Base-by-base conservation (phyloP, 345 rosid species). In the Acer campestre region DNA sequence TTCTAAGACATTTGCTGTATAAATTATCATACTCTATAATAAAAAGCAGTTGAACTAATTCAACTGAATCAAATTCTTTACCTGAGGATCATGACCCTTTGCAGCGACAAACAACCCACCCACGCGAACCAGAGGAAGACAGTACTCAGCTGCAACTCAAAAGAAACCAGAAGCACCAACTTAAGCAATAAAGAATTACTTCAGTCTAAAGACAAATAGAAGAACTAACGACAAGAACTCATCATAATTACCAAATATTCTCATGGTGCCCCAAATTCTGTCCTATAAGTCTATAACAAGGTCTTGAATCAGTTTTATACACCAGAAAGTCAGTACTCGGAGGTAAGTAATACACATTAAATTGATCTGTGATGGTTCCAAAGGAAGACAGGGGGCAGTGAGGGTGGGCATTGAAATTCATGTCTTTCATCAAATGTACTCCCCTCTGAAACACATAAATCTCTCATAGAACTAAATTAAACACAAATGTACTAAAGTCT, bases 71-170 rank as follows among this genome's bases (percentile, higher is more conserved):
- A 42, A 22, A 8, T 12, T 23, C 27, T 29, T 29, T 29, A 29
- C 31, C 31, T 29, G 31, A 29, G 31, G 31, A 29, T 29, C 31
- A 29, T 29, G 96, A 84, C 99, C 99, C 86, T 95, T 95, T 6
- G 98, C 95, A 84, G 99, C 99, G 56, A 92, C 83, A 85, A 95
- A 92, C 85, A 95, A 85, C 71, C 99, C 99, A 77, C 96, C 98
- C 75, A 90, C 91, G 67, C 93, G 96, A 81, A 95, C 97, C 20
- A 95, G 86, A 82, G 98, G 98, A 80, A 95, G 93, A 75, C 98
- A 93, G 79, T 92, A 95, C 85, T 93, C 98, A 78, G 93, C 99
- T 95, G 90, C 81, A 83, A 80, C 73, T 68, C 38, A 31, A 73
- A 63, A 74, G 13, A 80, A 79, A 62, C 61, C 20, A 63, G 42